phyloP scores from a whole-genome alignment of 2,329 filamentous ascomycete species.

The Microascus cirrosus region DNA sequence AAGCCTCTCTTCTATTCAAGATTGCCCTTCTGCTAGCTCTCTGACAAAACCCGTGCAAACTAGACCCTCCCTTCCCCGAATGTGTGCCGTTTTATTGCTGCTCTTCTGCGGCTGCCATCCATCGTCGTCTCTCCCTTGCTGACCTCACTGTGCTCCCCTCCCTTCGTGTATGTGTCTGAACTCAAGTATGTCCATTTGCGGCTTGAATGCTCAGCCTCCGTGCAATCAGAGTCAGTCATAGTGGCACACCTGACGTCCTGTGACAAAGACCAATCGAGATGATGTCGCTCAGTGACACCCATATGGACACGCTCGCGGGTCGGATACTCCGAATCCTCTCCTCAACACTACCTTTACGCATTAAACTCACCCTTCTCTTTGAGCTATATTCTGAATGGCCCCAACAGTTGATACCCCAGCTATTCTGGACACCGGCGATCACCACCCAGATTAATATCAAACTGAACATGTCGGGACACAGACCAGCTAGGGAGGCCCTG shows the following conservation, averaged over 20 bases:
- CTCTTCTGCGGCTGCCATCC: not conserved
- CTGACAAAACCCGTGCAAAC: not conserved
- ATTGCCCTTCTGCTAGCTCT: not conserved
- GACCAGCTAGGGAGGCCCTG: slow-evolving; percentile 1
- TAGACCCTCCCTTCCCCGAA: not conserved
- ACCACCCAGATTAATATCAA: not conserved
- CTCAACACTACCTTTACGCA: not conserved
- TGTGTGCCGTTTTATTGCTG: slow-evolving; percentile 3
- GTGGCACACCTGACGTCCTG: not conserved
- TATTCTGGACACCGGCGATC: not conserved
- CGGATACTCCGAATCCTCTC: not conserved
- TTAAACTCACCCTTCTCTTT: not conserved
- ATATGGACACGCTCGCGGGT: not conserved
- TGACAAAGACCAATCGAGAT: not conserved
- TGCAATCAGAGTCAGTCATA: not conserved
- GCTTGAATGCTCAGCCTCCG: not conserved
- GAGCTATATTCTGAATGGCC: not conserved
- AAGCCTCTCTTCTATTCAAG: not conserved
- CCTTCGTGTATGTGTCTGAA: not conserved
- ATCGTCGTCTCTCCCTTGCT: not conserved
- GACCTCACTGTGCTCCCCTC: not conserved
- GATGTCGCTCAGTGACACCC: not conserved
- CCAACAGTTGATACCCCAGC: not conserved
- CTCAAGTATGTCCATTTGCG: not conserved
- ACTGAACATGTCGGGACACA: not conserved